phyloP scores from a whole-genome alignment of 345 rosid species.

The Melaleuca alternifolia region DNA sequence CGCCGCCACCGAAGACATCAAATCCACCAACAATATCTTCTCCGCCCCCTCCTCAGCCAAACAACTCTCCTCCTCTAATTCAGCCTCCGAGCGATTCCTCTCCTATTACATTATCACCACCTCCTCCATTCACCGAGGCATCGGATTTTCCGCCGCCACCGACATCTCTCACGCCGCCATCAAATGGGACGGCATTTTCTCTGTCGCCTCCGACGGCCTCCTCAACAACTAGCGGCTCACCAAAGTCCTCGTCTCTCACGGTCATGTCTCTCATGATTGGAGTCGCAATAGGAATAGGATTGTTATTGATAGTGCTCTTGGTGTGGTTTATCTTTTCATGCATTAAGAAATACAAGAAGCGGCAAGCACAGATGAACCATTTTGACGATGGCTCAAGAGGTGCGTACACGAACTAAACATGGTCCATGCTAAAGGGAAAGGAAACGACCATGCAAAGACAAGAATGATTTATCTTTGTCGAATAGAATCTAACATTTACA shows the following conservation, averaged over 20 bases:
- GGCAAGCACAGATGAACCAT: conserved; percentile 14
- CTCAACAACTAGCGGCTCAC: not conserved
- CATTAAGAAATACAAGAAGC: conserved; percentile 13
- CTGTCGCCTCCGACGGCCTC: not conserved
- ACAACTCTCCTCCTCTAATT: not conserved
- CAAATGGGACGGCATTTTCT: not conserved
- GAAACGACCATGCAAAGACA: not conserved
- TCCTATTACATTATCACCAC: not conserved
- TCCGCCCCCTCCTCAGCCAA: not conserved
- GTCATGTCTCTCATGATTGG: conserved; percentile 11
- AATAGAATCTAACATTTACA: not conserved
- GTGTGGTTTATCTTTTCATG: conserved; percentile 11
- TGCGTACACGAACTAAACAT: not conserved
- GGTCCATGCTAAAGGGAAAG: not conserved
- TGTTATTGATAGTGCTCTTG: conserved; percentile 15
- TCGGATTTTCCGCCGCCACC: not conserved
- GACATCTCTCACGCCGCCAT: not conserved
- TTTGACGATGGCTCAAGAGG: not conserved
- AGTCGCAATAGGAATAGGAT: conserved; percentile 19
- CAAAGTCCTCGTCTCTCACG: not conserved
- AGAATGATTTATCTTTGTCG: not conserved
- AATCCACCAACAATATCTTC: not conserved
- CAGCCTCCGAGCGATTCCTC: not conserved
- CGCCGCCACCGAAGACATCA: not conserved
- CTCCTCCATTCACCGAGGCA: not conserved